Base-by-base conservation (phyloP, 495 filamentous ascomycete species). In the Annulohypoxylon nitens region DNA sequence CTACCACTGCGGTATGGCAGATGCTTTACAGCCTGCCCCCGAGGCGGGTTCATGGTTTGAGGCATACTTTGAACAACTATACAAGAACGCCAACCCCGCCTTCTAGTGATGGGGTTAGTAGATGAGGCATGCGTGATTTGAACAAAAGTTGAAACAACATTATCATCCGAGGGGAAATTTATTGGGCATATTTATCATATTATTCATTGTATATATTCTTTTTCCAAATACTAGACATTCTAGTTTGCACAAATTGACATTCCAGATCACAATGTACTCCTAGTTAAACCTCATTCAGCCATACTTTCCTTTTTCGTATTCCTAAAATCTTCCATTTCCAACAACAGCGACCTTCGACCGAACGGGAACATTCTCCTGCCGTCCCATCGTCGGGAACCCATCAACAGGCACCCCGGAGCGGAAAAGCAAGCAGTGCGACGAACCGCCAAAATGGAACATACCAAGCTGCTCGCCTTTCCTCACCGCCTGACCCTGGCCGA, bases 391-490 rank as follows among this genome's bases (percentile, higher is more conserved):
- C 1, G 88, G 89, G 69, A 90, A 89, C 1, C 81, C 76, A 1
- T 78, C 76, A 0, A 86, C 69, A 50, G 77, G 78, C 43, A 83
- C 81, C 8, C 76, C 82, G 61, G 80, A 71, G 9, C 83, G 67
- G 64, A 93, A 92, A 1, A 93, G 69, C 71, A 93, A 69, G 66
- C 88, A 90, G 70, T 91, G 86, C 4, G 86, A 89, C 9, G 85
- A 88, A 4, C 91, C 91, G 12, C 91, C 91, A 79, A 90, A 93
- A 76, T 93, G 91, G 77, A 93, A 93, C 90, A 91, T 92, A 20
- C 90, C 91, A 43, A 89, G 79, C 77, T 91, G 79, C 8, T 93
- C 87, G 14, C 91, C 91, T 80, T 92, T 93, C 11, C 77, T 79
- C 54, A 93, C 71, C 37, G 82, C 80, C 76, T 92, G 83, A 0